A percentile compares a stretch with the other conserved stretches of the same genome.
phyloP scores from a whole-genome alignment of 2,329 filamentous ascomycete species.

The Ophiosphaerella korrae region DNA sequence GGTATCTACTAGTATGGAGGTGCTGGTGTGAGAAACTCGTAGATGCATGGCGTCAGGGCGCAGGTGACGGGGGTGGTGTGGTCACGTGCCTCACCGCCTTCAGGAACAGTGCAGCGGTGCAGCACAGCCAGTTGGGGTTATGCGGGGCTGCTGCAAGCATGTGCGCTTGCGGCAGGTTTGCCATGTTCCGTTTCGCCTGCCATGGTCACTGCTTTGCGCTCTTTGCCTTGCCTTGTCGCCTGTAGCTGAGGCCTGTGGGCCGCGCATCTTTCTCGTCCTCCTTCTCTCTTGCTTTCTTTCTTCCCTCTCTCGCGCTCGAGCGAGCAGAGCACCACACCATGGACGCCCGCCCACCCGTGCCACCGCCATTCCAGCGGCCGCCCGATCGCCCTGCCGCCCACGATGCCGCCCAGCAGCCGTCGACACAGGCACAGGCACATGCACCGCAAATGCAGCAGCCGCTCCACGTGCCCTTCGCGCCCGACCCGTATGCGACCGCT shows the following conservation, averaged over 20 bases:
- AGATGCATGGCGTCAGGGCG: constrained; percentile 11
- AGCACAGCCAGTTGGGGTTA: too few relatives aligned
- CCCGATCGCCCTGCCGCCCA: constrained; percentile 52
- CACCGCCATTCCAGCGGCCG: constrained; percentile 46
- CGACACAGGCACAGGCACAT: constrained; percentile 25
- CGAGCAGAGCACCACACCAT: constrained; percentile 29
- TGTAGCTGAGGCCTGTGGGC: not conserved
- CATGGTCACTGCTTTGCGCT: too few relatives aligned
- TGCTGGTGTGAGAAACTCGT: too few relatives aligned
- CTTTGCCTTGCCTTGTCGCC: too few relatives aligned
- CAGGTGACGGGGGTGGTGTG: constrained; percentile 1
- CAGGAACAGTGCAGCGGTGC: constrained; percentile 3
- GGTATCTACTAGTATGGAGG: too few relatives aligned
- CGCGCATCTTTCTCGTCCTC: not conserved
- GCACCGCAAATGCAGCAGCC: constrained; percentile 40
- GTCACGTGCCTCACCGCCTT: not conserved
- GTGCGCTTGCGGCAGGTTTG: too few relatives aligned
- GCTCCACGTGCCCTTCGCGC: constrained; percentile 51
- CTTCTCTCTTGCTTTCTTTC: not conserved
- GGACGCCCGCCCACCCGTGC: constrained; percentile 46
- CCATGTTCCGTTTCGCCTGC: too few relatives aligned
- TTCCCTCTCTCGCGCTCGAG: constrained; percentile 18
- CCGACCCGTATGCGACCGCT: constrained; percentile 53
- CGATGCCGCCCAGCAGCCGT: constrained; percentile 61
- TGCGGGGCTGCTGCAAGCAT: too few relatives aligned